Evolutionary conservation across 2,329 filamentous ascomycete species (phyloP).

Genomic region (Byssothecium circinans): DNA sequence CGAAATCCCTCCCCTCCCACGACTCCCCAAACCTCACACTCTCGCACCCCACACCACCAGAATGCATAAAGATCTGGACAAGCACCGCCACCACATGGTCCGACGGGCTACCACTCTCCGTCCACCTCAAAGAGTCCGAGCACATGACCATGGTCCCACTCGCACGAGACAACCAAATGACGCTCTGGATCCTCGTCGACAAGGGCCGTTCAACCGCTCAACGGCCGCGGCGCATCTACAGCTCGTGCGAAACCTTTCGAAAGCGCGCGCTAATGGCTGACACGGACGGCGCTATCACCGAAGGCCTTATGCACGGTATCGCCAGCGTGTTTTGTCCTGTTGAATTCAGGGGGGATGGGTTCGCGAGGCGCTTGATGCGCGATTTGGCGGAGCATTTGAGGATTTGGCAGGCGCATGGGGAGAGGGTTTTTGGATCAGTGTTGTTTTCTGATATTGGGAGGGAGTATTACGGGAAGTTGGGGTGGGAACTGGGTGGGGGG

Average conservation of each 20-base stretch:
- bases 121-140: slow-evolving; percentile 63
- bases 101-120: slow-evolving; percentile 54
- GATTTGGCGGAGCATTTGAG: slow-evolving; percentile 60
- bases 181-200: slow-evolving; percentile 59
- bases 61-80: slow-evolving; percentile 59
- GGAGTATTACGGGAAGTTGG: too few species aligned
- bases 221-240: slow-evolving; percentile 49
- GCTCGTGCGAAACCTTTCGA: slow-evolving; percentile 57
- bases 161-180: slow-evolving; percentile 56
- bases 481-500: too few species aligned
- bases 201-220: slow-evolving; percentile 32
- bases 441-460: too few species aligned
- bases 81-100: slow-evolving; percentile 63
- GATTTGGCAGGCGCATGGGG: slow-evolving; percentile 47
- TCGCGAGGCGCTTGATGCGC: slow-evolving; percentile 73
- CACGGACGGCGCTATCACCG: slow-evolving; percentile 47
- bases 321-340: slow-evolving; percentile 73
- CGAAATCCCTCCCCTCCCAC: neutral
- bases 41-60: slow-evolving; percentile 58
- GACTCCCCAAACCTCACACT: slow-evolving; percentile 47
- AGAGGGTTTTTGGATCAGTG: slow-evolving; percentile 63
- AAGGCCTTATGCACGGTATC: slow-evolving; percentile 69
- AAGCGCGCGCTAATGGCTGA: slow-evolving; percentile 47
- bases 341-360: slow-evolving; percentile 67
- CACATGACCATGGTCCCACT: slow-evolving; percentile 62